A percentile compares a stretch with the other conserved stretches of the same genome.
Evolutionary conservation across 139 green algal species (phyloP).

Genomic region (Chlorella ohadii): DNA sequence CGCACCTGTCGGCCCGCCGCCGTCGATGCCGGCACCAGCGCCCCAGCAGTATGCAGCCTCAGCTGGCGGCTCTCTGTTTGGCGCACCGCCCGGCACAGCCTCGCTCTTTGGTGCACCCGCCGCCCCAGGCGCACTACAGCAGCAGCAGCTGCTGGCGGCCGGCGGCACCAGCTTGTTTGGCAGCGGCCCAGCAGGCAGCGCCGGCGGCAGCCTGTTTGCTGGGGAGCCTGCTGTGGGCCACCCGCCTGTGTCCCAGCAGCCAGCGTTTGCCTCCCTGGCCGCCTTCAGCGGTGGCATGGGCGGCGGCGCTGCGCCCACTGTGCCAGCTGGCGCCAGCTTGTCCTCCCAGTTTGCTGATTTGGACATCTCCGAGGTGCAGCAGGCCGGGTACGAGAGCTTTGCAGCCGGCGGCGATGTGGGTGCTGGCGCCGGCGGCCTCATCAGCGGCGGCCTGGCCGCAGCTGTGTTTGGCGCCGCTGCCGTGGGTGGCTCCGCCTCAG

Average conservation of each 20-base stretch:
- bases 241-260: not conserved
- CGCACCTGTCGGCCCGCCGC: not conserved
- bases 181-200: not conserved
- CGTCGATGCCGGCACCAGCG: not conserved
- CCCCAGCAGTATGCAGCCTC: not conserved
- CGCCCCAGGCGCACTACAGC: not conserved
- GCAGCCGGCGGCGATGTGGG: not conserved
- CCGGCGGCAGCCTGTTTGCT: slow-evolving; percentile 8
- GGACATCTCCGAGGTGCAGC: slow-evolving; percentile 26
- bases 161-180: not conserved
- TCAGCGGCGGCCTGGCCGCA: not conserved
- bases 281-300: not conserved
- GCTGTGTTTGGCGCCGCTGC: not conserved
- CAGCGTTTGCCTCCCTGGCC: slow-evolving; percentile 18
- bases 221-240: not conserved
- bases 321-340: not conserved
- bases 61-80: slow-evolving; percentile 8
- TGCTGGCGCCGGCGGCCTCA: not conserved
- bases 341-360: slow-evolving; percentile 26
- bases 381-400: slow-evolving; percentile 33
- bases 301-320: not conserved
- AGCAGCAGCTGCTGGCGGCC: not conserved
- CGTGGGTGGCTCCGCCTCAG: not conserved
- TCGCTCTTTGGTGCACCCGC: not conserved
- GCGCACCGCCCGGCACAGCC: not conserved